Evolutionary conservation across 2,329 filamentous ascomycete genomes (phyloP).

Genomic region (Ascochyta clinopodiicola): DNA sequence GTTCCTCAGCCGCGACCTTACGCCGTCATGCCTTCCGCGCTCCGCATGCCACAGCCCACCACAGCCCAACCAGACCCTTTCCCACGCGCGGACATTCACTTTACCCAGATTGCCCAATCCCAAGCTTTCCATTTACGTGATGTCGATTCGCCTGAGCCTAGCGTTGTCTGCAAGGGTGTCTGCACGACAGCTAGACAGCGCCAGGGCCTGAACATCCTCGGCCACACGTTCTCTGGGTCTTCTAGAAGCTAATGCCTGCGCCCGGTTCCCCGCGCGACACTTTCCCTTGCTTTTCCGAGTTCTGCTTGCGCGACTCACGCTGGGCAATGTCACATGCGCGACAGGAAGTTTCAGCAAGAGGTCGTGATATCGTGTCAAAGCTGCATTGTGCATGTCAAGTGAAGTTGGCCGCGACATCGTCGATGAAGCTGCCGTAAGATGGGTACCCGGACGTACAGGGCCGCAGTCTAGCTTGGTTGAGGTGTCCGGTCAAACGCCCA

Average conservation of each 20-base stretch:
- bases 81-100: neutral
- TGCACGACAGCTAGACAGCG: constrained; percentile 2
- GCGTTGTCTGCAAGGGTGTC: neutral
- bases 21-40: constrained; percentile 29
- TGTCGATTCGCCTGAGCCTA: constrained; percentile 26
- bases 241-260: constrained; percentile 17
- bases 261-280: constrained; percentile 8
- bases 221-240: constrained; percentile 11
- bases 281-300: neutral
- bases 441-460: neutral
- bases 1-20: constrained; percentile 20
- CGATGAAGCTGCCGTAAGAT: constrained; percentile 1
- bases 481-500: neutral
- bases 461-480: neutral
- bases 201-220: neutral
- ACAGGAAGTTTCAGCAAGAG: neutral
- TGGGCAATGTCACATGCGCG: constrained; percentile 9
- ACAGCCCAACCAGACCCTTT: constrained; percentile 3
- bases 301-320: constrained; percentile 1
- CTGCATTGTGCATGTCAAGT: neutral
- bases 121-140: constrained; percentile 39
- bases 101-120: constrained; percentile 30
- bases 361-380: neutral
- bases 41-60: neutral
- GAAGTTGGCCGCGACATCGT: neutral